Evolutionary conservation across 345 rosid species (phyloP).

Genomic region (Eucalyptus urophylla): DNA sequence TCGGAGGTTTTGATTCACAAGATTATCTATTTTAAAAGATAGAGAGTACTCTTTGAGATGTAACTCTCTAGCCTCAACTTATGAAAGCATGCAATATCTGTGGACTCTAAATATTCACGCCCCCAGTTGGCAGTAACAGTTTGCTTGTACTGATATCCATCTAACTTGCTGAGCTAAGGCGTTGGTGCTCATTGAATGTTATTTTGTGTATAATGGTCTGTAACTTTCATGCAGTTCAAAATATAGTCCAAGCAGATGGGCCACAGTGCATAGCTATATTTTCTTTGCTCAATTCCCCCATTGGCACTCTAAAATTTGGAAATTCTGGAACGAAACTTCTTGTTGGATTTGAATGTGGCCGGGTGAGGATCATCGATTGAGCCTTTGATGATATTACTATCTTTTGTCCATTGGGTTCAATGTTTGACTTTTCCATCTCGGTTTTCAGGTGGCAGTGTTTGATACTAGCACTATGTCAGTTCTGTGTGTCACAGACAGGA

Average conservation of each 20-base stretch:
- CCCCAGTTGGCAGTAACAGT: not conserved
- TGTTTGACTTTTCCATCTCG: not conserved
- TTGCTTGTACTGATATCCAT: not conserved
- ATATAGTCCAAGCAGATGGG: slow-evolving; percentile 37
- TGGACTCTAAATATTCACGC: not conserved
- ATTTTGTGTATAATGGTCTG: not conserved
- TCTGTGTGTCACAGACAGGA: slow-evolving; percentile 35
- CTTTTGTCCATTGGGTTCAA: not conserved
- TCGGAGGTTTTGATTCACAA: not conserved
- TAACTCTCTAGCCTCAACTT: not conserved
- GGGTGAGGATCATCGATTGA: slow-evolving; percentile 23
- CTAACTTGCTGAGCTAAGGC: not conserved
- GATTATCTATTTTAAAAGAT: not conserved
- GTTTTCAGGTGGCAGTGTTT: slow-evolving; percentile 71
- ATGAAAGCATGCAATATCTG: not conserved
- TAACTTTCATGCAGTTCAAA: slow-evolving; percentile 39
- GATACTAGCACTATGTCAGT: slow-evolving; percentile 39
- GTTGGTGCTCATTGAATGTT: not conserved
- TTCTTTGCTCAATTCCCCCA: slow-evolving; percentile 41
- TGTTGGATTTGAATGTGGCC: slow-evolving; percentile 70
- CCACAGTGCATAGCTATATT: slow-evolving; percentile 52
- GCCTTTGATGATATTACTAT: not conserved
- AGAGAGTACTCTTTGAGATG: not conserved
- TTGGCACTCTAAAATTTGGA: slow-evolving; percentile 31
- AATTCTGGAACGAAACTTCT: slow-evolving; percentile 44